These are phyloP conservation scores for Calonectria fujianensis DNA, from an alignment of 2,329 filamentous ascomycete genomes.

Conservation along the genomic window DNA sequence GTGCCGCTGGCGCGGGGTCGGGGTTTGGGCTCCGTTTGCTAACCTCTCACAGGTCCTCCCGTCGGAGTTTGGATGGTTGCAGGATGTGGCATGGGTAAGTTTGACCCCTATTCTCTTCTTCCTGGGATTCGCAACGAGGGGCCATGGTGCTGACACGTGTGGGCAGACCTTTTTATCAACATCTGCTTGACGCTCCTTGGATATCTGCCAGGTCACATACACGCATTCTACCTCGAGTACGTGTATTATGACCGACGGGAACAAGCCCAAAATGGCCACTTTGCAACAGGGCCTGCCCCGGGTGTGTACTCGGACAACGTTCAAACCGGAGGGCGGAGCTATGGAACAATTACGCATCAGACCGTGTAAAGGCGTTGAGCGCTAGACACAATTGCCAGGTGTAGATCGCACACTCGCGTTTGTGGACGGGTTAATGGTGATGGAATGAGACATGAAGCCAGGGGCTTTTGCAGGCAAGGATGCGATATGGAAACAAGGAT, in stretches of 20 bases:
- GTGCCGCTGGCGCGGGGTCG: conserved; percentile 23
- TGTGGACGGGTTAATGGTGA: not conserved
- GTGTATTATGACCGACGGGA: conserved; percentile 86
- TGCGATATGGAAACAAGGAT: conserved; percentile 18
- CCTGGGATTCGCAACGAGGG: not conserved
- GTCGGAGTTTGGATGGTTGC: conserved; percentile 78
- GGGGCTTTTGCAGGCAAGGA: conserved; percentile 7
- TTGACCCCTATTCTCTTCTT: conserved; percentile 24
- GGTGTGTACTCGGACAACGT: conserved; percentile 84
- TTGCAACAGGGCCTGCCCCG: conserved; percentile 73
- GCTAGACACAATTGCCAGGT: not conserved
- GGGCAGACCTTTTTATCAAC: conserved; percentile 78
- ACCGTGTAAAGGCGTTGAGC: conserved; percentile 44
- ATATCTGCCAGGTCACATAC: conserved; percentile 86
- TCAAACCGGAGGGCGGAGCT: conserved; percentile 82
- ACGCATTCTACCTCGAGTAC: conserved; percentile 89
- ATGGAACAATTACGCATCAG: conserved; percentile 69
- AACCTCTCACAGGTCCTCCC: conserved; percentile 75
- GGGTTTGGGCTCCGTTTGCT: conserved; percentile 38
- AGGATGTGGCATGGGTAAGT: conserved; percentile 75
- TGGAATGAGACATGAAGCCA: conserved; percentile 11
- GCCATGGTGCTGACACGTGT: conserved; percentile 41
- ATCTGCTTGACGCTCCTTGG: conserved; percentile 80
- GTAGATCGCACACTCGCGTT: not conserved
- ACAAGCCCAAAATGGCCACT: conserved; percentile 74